Base-by-base conservation (phyloP, 2,329 filamentous ascomycete species). In the Calonectria pseudoturangicola region DNA sequence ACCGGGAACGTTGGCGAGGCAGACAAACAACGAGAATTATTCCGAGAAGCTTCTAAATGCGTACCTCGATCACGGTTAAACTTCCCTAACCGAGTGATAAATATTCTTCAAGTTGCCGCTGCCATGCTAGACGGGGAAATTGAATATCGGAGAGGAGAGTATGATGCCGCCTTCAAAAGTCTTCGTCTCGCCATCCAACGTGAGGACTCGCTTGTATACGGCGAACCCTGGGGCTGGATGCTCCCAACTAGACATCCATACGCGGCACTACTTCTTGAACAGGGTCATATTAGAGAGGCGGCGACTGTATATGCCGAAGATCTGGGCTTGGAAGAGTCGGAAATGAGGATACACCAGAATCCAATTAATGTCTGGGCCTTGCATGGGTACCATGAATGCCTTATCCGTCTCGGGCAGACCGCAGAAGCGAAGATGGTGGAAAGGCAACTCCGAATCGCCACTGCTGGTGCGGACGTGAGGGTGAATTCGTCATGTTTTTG, bases 191-290 rank as follows among this genome's bases (percentile, higher is more conserved):
- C 92, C 0, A 90, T 94, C 27, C 79, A 83, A 1, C 86, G 89
- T 2, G 92, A 94, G 74, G 92, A 94, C 77, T 83, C 81, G 0
- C 86, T 95, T 33, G 91, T 90, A 0, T 95, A 94, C 73, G 92
- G 93, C 62, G 93, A 95, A 80, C 93, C 93, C 0, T 95, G 93
- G 93, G 92, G 92, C 0, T 95, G 93, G 93, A 94, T 95, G 93
- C 92, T 94, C 79, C 93, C 93, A 0, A 89, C 91, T 0, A 86
- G 93, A 3, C 93, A 95, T 81, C 93, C 93, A 0, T 92, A 92
- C 64, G 93, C 91, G 1, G 93, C 93, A 0, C 85, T 95, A 4
- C 81, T 94, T 36, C 85, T 94, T 15, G 93, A 95, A 79, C 92
- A 93, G 78, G 90, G 89, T 0, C 84, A 84, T n/a, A 84, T 89